Conservation (phyloP, 495 filamentous ascomycete genomes). For the Friedmanniomyces endolithicus region DNA sequence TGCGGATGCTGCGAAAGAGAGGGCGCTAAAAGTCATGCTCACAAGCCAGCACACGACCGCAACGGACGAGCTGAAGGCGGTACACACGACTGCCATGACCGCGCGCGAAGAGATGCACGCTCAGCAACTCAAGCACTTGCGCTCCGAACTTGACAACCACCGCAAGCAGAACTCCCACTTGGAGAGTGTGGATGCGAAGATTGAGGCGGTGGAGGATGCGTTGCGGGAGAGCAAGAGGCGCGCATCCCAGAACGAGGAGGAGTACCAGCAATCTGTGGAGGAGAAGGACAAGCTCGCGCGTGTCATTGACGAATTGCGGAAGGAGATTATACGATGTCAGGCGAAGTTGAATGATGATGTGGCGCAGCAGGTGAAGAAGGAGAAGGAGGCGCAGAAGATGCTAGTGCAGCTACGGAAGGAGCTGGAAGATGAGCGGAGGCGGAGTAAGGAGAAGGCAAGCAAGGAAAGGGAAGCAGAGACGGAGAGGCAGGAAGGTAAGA, state of each 20-base stretch:
- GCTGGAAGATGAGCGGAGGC: slow-evolving; percentile 13
- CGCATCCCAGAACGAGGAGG: slow-evolving; percentile 11
- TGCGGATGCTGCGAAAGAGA: slow-evolving; percentile 11
- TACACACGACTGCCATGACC: slow-evolving; percentile 3
- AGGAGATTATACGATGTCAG: slow-evolving; percentile 20
- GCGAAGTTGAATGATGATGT: slow-evolving; percentile 17
- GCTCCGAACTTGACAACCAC: slow-evolving; percentile 6
- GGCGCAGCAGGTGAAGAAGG: slow-evolving; percentile 10
- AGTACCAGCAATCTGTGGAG: slow-evolving; percentile 12
- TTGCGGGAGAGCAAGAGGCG: slow-evolving; percentile 10
- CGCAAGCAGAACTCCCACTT: slow-evolving; percentile 1
- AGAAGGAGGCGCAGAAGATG: slow-evolving; percentile 7
- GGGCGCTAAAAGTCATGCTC: slow-evolving; percentile 2
- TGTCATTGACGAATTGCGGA: slow-evolving; percentile 13
- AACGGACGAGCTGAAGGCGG: slow-evolving; percentile 7
- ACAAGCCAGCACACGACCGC: slow-evolving; percentile 1
- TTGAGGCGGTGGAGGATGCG: slow-evolving; percentile 16
- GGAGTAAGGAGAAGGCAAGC: background rate
- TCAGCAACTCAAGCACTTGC: slow-evolving; percentile 4
- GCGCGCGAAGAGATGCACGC: slow-evolving; percentile 2
- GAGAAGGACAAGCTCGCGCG: slow-evolving; percentile 13
- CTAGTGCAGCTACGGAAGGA: slow-evolving; percentile 10
- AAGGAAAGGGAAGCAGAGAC: slow-evolving; percentile 1
- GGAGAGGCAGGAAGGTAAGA: background rate
- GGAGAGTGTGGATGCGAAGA: slow-evolving; percentile 17